Conservation (phyloP, 1,284 basidiomycete genomes). For the Apiotrichum porosum region DNA sequence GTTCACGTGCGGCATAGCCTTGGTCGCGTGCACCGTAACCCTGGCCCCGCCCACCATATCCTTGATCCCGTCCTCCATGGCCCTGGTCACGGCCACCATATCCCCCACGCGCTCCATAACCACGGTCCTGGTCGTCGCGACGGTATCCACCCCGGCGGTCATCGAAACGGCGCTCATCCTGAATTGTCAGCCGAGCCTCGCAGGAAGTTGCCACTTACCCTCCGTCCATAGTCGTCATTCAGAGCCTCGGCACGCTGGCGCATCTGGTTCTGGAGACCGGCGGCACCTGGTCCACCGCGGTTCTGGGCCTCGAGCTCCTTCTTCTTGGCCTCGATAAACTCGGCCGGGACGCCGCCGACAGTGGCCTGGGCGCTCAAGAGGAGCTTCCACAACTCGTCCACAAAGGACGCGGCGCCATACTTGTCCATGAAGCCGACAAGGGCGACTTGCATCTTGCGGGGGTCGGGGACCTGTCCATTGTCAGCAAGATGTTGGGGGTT, state of each 20-base stretch:
- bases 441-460: slow-evolving; percentile 90
- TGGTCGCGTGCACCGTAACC: not conserved
- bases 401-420: slow-evolving; percentile 69
- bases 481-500: not conserved
- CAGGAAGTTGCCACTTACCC: not conserved
- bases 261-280: slow-evolving; percentile 11
- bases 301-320: slow-evolving; percentile 77
- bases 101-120: slow-evolving; percentile 3
- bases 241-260: slow-evolving; percentile 12
- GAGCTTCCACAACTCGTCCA: slow-evolving; percentile 81
- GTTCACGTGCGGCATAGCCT: not conserved
- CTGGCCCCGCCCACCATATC: not conserved
- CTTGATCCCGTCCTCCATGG: not conserved
- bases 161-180: not conserved
- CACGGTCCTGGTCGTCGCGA: slow-evolving; percentile 10
- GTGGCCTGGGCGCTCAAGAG: slow-evolving; percentile 85
- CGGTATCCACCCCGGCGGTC: slow-evolving; percentile 1
- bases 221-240: not conserved
- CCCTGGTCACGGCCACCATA: not conserved
- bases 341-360: slow-evolving; percentile 82
- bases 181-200: not conserved
- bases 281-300: slow-evolving; percentile 55
- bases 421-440: slow-evolving; percentile 79
- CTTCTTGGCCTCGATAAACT: slow-evolving; percentile 94
- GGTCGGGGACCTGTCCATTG: slow-evolving; percentile 70